Evolutionary conservation across 1,284 basidiomycete species (phyloP).

Genomic region (Phellinidium pouzarii): DNA sequence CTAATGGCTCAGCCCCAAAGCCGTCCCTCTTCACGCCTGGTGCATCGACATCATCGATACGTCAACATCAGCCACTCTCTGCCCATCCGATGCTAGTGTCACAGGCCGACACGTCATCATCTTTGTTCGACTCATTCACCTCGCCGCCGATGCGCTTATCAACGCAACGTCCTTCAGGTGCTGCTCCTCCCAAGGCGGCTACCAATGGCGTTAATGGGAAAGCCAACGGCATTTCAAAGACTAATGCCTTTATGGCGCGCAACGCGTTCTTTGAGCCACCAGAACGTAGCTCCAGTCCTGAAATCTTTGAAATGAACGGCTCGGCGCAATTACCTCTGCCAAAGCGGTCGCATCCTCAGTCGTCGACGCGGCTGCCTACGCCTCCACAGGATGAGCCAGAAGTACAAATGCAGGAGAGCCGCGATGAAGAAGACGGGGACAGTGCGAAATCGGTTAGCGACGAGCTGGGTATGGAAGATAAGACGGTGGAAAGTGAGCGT

Average conservation of each 20-base stretch:
- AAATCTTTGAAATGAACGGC: not conserved
- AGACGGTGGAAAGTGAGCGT: conserved; percentile 1
- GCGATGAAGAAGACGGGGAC: not conserved
- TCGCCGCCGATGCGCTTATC: conserved; percentile 1
- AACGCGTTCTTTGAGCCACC: conserved; percentile 18
- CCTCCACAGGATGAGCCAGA: conserved; percentile 14
- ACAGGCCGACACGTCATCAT: conserved; percentile 2
- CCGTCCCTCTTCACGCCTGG: conserved; percentile 5
- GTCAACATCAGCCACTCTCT: conserved; percentile 5
- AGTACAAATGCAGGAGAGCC: not conserved
- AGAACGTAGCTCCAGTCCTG: conserved; percentile 6
- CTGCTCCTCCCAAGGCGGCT: not conserved
- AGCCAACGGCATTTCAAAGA: conserved; percentile 13
- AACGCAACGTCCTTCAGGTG: conserved; percentile 1
- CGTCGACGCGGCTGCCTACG: conserved; percentile 11
- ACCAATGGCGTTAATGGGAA: not conserved
- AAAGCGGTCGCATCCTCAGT: not conserved
- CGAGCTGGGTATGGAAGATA: not conserved
- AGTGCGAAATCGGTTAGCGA: not conserved
- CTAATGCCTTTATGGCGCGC: conserved; percentile 11
- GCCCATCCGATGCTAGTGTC: conserved; percentile 11
- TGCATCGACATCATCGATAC: conserved; percentile 9
- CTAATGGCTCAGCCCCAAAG: conserved; percentile 10
- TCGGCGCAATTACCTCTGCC: not conserved
- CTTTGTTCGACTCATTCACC: not conserved